These are phyloP conservation scores for Abrus precatorius DNA, from an alignment of 306 rosid genomes.

Conservation along the genomic window DNA sequence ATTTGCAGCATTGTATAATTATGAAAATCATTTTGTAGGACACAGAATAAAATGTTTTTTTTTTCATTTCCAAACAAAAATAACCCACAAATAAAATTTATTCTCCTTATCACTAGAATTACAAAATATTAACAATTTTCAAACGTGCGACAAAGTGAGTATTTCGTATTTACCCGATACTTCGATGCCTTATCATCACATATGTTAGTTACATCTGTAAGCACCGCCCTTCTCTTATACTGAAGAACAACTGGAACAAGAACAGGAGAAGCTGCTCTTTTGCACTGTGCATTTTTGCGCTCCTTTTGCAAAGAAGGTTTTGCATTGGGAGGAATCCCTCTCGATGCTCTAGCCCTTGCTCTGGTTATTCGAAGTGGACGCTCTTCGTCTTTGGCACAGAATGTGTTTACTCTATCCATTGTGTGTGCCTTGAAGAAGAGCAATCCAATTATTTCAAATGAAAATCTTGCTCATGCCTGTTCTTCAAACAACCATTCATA, in stretches of 20 bases:
- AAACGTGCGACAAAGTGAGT: not conserved
- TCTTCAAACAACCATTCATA: conserved; percentile 36
- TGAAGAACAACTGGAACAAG: conserved; percentile 55
- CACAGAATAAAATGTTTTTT: not conserved
- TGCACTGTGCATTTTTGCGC: conserved; percentile 57
- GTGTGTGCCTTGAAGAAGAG: conserved; percentile 65
- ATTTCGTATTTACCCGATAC: conserved; percentile 57
- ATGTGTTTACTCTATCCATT: conserved; percentile 64
- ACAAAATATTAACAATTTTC: conserved; percentile 7
- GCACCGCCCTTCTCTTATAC: conserved; percentile 77
- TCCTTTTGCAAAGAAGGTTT: conserved; percentile 60
- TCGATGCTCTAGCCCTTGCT: conserved; percentile 76
- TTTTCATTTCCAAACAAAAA: not conserved
- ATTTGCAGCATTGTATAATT: conserved; percentile 10
- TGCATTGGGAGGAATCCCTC: conserved; percentile 53
- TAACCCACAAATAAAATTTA: conserved; percentile 8
- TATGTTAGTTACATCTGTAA: conserved; percentile 72
- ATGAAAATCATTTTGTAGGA: not conserved
- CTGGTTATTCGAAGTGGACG: conserved; percentile 73
- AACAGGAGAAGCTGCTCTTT: conserved; percentile 52
- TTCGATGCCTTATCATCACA: conserved; percentile 47
- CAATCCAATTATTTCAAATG: conserved; percentile 48
- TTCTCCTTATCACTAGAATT: conserved; percentile 19
- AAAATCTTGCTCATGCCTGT: conserved; percentile 64
- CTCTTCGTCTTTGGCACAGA: conserved; percentile 64